Evolutionary conservation across 805 yeast species (phyloP), one percentile per base, ranked within the genome.

Genomic region (Brettanomyces naardenensis): DNA sequence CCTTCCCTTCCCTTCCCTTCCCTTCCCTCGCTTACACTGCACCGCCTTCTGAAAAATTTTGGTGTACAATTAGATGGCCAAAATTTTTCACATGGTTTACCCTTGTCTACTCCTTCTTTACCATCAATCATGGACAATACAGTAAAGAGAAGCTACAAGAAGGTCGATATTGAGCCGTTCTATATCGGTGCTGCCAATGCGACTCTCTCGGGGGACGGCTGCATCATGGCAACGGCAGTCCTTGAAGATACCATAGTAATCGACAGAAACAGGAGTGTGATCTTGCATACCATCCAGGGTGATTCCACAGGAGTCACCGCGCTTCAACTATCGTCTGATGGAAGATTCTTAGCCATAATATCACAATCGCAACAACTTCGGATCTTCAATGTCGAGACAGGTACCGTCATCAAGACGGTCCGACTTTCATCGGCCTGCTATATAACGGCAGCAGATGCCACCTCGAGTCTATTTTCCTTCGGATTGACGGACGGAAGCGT

Each of bases 401-500:
- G 59, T 9, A 53, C 61, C 29, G 53, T 77, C 38, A 54, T 65
- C 40, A 77, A 75, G 51, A 63, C 67, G 13, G 69, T 71, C 62
- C 80, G 74, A 54, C 55, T 83, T 32, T 64, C 86, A 2, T 80
- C 96, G 1, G 95, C 97, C 1, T 82, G 85, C 2, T 85, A 84
- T 57, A 80, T 87, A 9, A 71, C 87, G 32, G 68, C 81, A 9
- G 75, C 74, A 18, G 98, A 92, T 58, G 56, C 73, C 3, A 86
- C 97, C 0, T 80, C 95, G 3, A 78, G 95, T 3, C 65, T 92
- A 27, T 75, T 89, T 52, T 95, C 96, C 15, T 79, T 92, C 53
- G 99, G 99, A 28, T 88, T 95, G 33, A 83, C 97, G 1, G 98
- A 92, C 59, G 97, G 98, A 34, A 73, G 78, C 30, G 82, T 89